Evolutionary conservation across 139 green algal genomes (phyloP), one percentile per base, ranked within the genome.

Genomic region (Chlorella sp.): DNA sequence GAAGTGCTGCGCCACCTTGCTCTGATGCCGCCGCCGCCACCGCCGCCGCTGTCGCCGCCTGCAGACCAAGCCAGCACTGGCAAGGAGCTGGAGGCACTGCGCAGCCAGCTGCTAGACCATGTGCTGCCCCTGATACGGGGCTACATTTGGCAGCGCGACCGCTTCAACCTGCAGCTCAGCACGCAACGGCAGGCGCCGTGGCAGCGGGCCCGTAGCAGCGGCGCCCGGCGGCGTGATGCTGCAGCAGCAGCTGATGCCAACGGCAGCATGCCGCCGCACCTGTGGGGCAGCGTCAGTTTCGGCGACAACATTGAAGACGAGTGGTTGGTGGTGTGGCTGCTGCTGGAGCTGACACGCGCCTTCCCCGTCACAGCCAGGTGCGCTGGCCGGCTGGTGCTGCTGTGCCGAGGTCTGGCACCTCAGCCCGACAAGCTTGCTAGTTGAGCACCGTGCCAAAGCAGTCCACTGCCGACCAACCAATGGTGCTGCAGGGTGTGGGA

Each of bases 301-400:
- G 95, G 92, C 0, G 96, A 98, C 84, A 96, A 94, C 68, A 87
- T 98, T 30, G 94, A 97, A 64, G 96, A 98, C 81, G 96, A 98
- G 86, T 98, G 96, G 96, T 93, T 96, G 74, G 84, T 94, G 30
- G 88, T 92, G 28, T 96, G 88, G 88, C 88, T 98, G 84, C 89
- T 98, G 85, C 65, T 90, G 73, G 40, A 93, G 43, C 56, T 95
- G 32, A 96, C 88, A 0, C 36, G 19, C 16, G 32, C 84, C 58
- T 51, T 93, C 34, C 88, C 87, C 43, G 51, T 92, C 30, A 86
- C 48, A 30, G 87, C 82, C 24, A 77, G 81, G 86, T 88, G 28
- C 54, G 86, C 68, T 75, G 68, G 28, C 26, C 36, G 26, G n/a
- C 13, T 1, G 32, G 0, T 43, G 65, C 19, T 36, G 62, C 32